Conservation (phyloP, 345 rosid species). For the Brassica cretica region DNA sequence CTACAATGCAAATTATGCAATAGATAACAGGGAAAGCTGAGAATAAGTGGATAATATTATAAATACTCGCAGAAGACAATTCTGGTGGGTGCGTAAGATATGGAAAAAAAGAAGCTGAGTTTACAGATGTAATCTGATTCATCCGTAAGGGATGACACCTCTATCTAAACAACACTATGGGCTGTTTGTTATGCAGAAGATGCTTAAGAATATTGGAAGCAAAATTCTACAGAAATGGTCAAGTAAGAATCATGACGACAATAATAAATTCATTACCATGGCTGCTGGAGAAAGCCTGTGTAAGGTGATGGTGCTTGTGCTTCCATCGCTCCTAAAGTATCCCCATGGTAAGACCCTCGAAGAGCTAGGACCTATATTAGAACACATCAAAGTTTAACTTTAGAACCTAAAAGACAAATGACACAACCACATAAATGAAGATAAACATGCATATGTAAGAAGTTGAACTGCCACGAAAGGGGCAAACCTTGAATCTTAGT, state of each 20-base stretch:
- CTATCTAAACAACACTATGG: background rate
- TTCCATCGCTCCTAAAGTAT: constrained; percentile 99
- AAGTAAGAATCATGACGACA: constrained; percentile 9
- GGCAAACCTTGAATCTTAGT: constrained; percentile 10
- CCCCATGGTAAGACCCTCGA: constrained; percentile 94
- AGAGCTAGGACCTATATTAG: constrained; percentile 79
- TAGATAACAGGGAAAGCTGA: background rate
- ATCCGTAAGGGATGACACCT: background rate
- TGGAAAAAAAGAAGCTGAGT: background rate
- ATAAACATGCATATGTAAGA: background rate
- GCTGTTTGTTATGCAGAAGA: background rate
- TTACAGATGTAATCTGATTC: constrained; percentile 9
- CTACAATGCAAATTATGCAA: constrained; percentile 40
- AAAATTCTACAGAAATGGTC: background rate
- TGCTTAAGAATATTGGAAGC: background rate
- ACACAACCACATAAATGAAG: background rate
- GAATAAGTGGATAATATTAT: background rate
- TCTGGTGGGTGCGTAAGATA: background rate
- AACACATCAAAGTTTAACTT: constrained; percentile 7
- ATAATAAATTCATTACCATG: constrained; percentile 54
- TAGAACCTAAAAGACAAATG: background rate
- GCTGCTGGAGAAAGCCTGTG: constrained; percentile 93
- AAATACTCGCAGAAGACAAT: constrained; percentile 1
- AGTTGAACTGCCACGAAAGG: background rate
- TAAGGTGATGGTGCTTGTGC: constrained; percentile 94